phyloP scores from a whole-genome alignment of 139 green algal genomes.

The Mesostigma viride region DNA sequence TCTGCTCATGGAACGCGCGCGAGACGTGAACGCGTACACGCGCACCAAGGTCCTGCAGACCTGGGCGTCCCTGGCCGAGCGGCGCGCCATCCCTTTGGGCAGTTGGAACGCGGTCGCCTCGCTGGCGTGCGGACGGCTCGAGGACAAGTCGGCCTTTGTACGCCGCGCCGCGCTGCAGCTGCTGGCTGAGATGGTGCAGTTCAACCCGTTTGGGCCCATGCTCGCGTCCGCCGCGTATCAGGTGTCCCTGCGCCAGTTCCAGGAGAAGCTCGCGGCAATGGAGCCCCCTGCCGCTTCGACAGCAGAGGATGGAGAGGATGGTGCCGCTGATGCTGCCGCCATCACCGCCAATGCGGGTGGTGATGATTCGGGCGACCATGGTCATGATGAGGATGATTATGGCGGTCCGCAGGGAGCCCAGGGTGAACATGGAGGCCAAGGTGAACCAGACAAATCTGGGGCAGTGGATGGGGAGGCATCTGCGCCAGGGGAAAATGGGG shows the following conservation, averaged over 20 bases:
- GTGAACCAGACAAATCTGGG: too few relatives aligned
- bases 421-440: too few relatives aligned
- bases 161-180: constrained; percentile 62
- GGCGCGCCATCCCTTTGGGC: constrained; percentile 42
- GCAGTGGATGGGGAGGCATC: too few relatives aligned
- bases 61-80: constrained; percentile 59
- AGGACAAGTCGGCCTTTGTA: constrained; percentile 67
- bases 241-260: constrained; percentile 8
- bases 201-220: constrained; percentile 63
- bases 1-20: constrained; percentile 48
- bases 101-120: constrained; percentile 55
- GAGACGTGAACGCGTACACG: constrained; percentile 54
- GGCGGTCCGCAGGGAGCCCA: constrained; percentile 1
- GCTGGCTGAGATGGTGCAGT: constrained; percentile 49
- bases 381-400: not conserved
- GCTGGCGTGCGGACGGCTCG: constrained; percentile 57
- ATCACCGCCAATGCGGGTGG: not conserved
- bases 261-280: constrained; percentile 5
- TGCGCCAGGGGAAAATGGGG: too few relatives aligned
- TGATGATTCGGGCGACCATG: not conserved
- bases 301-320: not conserved
- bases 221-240: constrained; percentile 29
- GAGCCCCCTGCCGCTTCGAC: not conserved
- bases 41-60: constrained; percentile 49
- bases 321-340: not conserved